A percentile compares a stretch with the other conserved stretches of the same genome.
phyloP scores from a whole-genome alignment of 2,329 filamentous ascomycete species.

The Mariannaea sp. region DNA sequence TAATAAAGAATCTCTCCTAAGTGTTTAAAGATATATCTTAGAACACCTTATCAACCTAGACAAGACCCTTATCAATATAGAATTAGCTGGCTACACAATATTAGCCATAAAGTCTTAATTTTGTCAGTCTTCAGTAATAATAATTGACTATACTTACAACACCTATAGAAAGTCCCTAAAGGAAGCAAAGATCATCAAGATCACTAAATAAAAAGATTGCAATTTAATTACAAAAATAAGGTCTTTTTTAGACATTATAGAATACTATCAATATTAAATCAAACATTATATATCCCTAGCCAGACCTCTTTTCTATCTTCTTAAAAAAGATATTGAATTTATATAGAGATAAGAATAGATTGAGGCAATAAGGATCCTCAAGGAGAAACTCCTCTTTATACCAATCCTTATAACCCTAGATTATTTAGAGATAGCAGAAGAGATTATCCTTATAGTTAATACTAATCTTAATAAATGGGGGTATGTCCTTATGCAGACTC shows the following conservation, averaged over 20 bases:
- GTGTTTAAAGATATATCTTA: background rate
- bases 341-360: background rate
- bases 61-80: background rate
- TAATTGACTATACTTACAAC: background rate
- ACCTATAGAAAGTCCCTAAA: background rate
- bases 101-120: background rate
- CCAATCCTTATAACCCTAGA: background rate
- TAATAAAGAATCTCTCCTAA: background rate
- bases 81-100: background rate
- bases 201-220: background rate
- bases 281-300: background rate
- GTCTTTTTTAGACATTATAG: background rate
- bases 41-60: constrained; percentile 1
- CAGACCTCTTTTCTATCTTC: background rate
- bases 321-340: background rate
- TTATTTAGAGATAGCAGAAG: background rate
- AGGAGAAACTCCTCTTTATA: background rate
- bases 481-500: background rate
- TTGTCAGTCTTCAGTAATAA: background rate
- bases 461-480: background rate
- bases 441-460: background rate
- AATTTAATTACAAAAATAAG: background rate
- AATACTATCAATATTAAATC: background rate
- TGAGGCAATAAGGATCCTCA: background rate
- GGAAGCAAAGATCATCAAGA: background rate